These are phyloP conservation scores for Talaromyces stipitatus DNA, from an alignment of 495 filamentous ascomycete genomes.

Conservation along the genomic window DNA sequence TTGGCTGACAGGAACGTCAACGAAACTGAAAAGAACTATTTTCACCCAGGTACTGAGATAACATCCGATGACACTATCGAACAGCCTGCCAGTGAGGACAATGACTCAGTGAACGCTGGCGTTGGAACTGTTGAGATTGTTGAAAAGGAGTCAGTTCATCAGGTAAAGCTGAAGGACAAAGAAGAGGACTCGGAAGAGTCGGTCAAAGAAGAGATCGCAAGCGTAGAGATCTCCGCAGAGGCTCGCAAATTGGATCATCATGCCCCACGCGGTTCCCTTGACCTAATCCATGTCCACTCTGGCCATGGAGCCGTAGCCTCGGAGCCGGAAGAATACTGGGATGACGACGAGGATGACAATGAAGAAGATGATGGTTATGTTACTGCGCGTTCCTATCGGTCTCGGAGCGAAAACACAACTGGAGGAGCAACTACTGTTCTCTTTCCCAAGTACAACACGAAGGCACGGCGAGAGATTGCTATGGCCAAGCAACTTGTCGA, in stretches of 20 bases:
- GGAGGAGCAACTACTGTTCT: conserved; percentile 62
- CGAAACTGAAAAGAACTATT: background rate
- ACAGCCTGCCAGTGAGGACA: background rate
- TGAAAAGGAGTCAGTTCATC: background rate
- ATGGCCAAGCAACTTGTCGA: conserved; percentile 63
- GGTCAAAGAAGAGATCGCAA: background rate
- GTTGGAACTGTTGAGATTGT: background rate
- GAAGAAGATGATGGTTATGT: conserved; percentile 79
- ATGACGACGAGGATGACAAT: conserved; percentile 68
- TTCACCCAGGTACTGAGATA: background rate
- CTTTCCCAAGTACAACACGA: conserved; percentile 59
- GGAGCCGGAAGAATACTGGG: conserved; percentile 68
- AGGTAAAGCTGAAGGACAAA: background rate
- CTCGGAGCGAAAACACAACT: conserved; percentile 75
- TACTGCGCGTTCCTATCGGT: conserved; percentile 64
- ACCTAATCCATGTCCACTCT: conserved; percentile 10
- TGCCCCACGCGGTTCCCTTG: conserved; percentile 4
- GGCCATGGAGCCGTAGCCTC: conserved; percentile 23
- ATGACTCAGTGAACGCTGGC: background rate
- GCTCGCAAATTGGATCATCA: background rate
- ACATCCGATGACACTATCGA: background rate
- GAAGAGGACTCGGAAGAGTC: background rate
- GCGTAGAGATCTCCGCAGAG: background rate
- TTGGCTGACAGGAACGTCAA: background rate
- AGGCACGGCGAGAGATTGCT: conserved; percentile 58